phyloP scores from a whole-genome alignment of 139 green algal genomes.

The Micromonas pusilla region DNA sequence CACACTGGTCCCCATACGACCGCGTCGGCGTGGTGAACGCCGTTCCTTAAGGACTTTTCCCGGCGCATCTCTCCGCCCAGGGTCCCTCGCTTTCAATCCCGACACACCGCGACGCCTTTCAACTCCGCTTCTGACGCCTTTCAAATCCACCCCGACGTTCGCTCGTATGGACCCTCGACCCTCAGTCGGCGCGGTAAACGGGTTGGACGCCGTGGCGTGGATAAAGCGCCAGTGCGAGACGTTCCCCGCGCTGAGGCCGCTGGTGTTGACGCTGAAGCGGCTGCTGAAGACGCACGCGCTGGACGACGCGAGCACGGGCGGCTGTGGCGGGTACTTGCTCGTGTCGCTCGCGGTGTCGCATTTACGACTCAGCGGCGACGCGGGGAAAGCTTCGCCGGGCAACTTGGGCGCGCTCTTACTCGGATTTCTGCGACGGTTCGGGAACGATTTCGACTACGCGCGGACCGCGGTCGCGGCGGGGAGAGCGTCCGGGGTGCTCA shows the following conservation, averaged over 20 bases:
- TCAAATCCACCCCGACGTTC: no score
- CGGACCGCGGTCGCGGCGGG: neutral
- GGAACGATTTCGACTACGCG: slow-evolving; percentile 1
- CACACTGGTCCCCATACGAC: no score
- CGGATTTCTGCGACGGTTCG: slow-evolving; percentile 15
- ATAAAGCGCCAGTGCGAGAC: neutral
- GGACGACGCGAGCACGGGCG: slow-evolving; percentile 4
- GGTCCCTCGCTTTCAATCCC: no score
- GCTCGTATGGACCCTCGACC: no score
- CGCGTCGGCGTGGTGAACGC: no score
- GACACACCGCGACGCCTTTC: no score
- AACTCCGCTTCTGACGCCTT: no score
- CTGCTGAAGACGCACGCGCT: slow-evolving; percentile 1
- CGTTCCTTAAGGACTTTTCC: no score
- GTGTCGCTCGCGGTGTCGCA: slow-evolving; percentile 20
- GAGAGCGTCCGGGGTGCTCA: neutral
- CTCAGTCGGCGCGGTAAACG: slow-evolving; percentile 2
- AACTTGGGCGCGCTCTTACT: slow-evolving; percentile 6
- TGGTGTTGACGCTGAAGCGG: neutral
- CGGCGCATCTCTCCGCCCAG: no score
- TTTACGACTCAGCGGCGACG: neutral
- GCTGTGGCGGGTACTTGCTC: slow-evolving; percentile 18
- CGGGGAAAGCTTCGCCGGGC: neutral
- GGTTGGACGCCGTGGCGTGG: slow-evolving; percentile 3
- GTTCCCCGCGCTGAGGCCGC: slow-evolving; percentile 6